These are phyloP conservation scores for Colletotrichum karsti DNA, from an alignment of 2,329 filamentous ascomycete species.

Conservation along the genomic window DNA sequence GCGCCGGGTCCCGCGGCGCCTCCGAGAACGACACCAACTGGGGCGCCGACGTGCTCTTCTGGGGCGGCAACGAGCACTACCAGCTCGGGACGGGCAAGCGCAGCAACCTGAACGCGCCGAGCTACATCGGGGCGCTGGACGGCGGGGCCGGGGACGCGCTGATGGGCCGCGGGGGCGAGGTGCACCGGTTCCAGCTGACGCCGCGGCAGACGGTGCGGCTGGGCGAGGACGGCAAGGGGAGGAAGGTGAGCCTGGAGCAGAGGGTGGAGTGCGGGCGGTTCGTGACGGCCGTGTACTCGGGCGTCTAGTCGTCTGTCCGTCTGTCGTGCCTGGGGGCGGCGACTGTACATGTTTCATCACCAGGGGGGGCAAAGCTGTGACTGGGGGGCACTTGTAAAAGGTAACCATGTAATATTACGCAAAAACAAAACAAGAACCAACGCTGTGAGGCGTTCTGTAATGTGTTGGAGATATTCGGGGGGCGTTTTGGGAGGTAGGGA, in stretches of 20 bases:
- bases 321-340: not conserved
- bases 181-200: conserved; percentile 82
- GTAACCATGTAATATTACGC: conserved; percentile 18
- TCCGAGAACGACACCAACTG: conserved; percentile 81
- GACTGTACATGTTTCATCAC: conserved; percentile 14
- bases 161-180: conserved; percentile 67
- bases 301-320: conserved; percentile 47
- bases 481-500: not conserved
- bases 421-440: not conserved
- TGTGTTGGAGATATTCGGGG: not conserved
- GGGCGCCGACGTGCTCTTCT: conserved; percentile 90
- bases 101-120: conserved; percentile 79
- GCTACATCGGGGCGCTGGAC: conserved; percentile 83
- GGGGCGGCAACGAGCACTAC: conserved; percentile 94
- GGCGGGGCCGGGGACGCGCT: conserved; percentile 64
- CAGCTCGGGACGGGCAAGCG: conserved; percentile 93
- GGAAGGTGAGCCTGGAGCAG: conserved; percentile 83
- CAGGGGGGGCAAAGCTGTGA: not conserved
- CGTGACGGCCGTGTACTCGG: conserved; percentile 85
- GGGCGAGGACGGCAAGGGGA: conserved; percentile 65
- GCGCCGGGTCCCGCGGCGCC: conserved; percentile 55
- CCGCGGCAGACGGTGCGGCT: conserved; percentile 76
- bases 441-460: not conserved
- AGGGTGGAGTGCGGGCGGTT: conserved; percentile 86
- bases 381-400: conserved; percentile 8